phyloP scores from a whole-genome alignment of 768 basidiomycete genomes.

The Phlebiopsis flavidoalba region DNA sequence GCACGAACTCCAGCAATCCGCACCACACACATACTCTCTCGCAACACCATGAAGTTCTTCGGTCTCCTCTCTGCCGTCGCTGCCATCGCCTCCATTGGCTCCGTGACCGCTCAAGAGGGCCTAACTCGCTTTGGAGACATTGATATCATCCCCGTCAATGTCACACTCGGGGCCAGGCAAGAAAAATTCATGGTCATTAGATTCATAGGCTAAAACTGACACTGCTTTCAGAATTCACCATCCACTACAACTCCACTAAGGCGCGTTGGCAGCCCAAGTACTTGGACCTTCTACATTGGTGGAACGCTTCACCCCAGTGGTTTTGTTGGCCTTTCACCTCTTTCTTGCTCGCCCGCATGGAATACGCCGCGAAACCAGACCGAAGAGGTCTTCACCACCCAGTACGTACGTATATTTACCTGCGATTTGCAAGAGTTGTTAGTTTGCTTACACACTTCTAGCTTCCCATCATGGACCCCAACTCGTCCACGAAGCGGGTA shows the following conservation, averaged over 20 bases:
- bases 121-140: too few relatives aligned
- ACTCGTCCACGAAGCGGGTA: neutral
- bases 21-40: too few relatives aligned
- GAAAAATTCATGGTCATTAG: too few relatives aligned
- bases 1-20: too few relatives aligned
- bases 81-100: too few relatives aligned
- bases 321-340: neutral
- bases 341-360: neutral
- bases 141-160: too few relatives aligned
- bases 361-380: neutral
- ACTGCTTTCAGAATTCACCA: neutral
- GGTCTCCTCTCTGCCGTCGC: too few relatives aligned
- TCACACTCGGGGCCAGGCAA: too few relatives aligned
- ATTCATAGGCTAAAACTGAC: too few relatives aligned
- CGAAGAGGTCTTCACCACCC: neutral
- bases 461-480: neutral
- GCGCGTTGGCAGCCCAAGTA: neutral
- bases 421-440: neutral
- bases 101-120: too few relatives aligned
- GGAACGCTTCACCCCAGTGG: neutral
- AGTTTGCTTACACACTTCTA: neutral
- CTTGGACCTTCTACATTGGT: neutral
- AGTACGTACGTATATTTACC: neutral
- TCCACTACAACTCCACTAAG: neutral
- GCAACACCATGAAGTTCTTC: too few relatives aligned